A percentile compares a stretch with the other conserved stretches of the same genome.
phyloP scores from a whole-genome alignment of 345 rosid species.

The Citrus cavaleriei region DNA sequence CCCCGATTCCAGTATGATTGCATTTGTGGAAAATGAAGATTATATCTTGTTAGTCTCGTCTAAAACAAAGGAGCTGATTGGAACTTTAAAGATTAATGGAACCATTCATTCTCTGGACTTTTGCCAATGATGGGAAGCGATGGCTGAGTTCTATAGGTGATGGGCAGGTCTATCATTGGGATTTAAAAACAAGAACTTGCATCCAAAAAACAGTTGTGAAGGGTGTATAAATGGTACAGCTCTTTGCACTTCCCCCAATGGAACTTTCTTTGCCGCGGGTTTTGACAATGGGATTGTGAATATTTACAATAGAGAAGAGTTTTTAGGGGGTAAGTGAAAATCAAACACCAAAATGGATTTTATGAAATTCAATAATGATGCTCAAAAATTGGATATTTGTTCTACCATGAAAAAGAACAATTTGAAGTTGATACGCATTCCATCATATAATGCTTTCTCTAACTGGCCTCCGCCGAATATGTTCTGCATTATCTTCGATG shows the following conservation, averaged over 20 bases:
- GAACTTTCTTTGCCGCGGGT: slow-evolving; percentile 74
- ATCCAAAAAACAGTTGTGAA: slow-evolving; percentile 76
- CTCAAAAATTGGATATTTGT: slow-evolving; percentile 76
- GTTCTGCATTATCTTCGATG: slow-evolving; percentile 60
- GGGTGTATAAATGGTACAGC: slow-evolving; percentile 76
- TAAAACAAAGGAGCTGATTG: slow-evolving; percentile 76
- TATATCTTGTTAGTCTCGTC: slow-evolving; percentile 77
- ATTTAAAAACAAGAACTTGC: slow-evolving; percentile 75
- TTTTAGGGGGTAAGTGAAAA: slow-evolving; percentile 75
- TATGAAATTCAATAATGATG: slow-evolving; percentile 76
- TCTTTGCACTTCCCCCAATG: slow-evolving; percentile 56
- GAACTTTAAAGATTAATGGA: slow-evolving; percentile 91
- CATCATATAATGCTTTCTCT: slow-evolving; percentile 56
- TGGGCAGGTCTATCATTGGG: slow-evolving; percentile 88
- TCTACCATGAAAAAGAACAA: slow-evolving; percentile 54
- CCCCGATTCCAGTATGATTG: slow-evolving; percentile 79
- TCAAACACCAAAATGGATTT: slow-evolving; percentile 71
- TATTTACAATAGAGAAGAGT: slow-evolving; percentile 70
- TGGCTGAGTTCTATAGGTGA: slow-evolving; percentile 84
- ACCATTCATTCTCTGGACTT: slow-evolving; percentile 66
- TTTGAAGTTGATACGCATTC: neutral
- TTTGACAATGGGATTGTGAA: slow-evolving; percentile 85
- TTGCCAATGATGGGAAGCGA: slow-evolving; percentile 63
- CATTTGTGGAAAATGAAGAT: slow-evolving; percentile 85
- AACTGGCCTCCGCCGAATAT: slow-evolving; percentile 68